phyloP scores from a whole-genome alignment of 805 yeast genomes.

The Metschnikowia shivogae region DNA sequence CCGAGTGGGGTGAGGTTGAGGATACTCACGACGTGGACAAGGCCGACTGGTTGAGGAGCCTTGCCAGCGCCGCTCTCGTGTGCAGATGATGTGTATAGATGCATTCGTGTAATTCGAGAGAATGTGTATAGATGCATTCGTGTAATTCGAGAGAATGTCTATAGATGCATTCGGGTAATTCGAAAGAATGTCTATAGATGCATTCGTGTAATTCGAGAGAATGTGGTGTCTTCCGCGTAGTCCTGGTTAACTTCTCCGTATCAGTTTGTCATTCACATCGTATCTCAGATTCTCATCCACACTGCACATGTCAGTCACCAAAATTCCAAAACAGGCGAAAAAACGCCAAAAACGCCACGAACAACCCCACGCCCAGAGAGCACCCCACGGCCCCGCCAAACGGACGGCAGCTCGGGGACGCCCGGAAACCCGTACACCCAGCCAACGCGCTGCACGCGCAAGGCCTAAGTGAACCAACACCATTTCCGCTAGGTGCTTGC shows the following conservation, averaged over 20 bases:
- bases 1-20: slow-evolving; percentile 97
- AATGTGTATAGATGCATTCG: no score
- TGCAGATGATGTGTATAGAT: slow-evolving; percentile 19
- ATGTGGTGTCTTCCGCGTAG: no score
- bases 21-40: slow-evolving; percentile 98
- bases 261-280: no score
- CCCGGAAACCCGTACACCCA: not conserved
- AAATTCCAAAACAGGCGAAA: not conserved
- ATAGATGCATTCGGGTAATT: no score
- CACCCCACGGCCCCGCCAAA: not conserved
- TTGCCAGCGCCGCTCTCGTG: slow-evolving; percentile 67
- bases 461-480: not conserved
- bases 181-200: no score
- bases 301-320: not conserved
- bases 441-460: slow-evolving; percentile 3
- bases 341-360: not conserved
- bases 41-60: slow-evolving; percentile 78
- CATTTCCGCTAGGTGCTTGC: no score
- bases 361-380: not conserved
- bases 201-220: no score
- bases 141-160: no score
- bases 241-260: no score
- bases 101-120: not conserved
- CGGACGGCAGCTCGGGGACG: not conserved
- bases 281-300: no score